Evolutionary conservation across 2,329 filamentous ascomycete species (phyloP).

Genomic region (Calonectria pseudoreteaudii): DNA sequence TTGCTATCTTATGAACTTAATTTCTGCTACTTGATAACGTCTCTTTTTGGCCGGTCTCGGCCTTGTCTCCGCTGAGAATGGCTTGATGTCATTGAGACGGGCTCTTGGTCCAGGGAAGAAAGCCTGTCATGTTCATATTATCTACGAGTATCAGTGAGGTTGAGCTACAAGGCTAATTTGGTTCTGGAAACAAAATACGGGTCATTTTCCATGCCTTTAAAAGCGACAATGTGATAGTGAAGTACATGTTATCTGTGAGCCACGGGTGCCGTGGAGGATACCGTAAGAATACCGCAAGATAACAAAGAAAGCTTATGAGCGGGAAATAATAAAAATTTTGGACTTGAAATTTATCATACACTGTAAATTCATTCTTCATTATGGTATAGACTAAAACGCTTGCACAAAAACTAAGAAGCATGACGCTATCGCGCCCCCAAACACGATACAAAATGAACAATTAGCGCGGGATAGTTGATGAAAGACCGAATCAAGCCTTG

Average conservation of each 20-base stretch:
- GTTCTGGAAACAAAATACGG: no score
- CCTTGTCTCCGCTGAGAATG: background rate
- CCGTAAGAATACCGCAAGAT: background rate
- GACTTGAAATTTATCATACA: background rate
- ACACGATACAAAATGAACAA: background rate
- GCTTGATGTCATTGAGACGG: background rate
- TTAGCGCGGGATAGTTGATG: no score
- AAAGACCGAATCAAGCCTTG: background rate
- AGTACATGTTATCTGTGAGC: no score
- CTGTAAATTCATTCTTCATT: no score
- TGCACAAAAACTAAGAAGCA: background rate
- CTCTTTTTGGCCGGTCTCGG: background rate
- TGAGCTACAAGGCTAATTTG: background rate
- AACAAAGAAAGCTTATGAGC: background rate
- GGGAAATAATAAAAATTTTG: background rate
- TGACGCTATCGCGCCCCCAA: background rate
- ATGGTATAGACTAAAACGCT: background rate
- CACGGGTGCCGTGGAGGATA: no score
- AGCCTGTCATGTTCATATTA: background rate
- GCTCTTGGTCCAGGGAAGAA: background rate
- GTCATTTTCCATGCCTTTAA: no score
- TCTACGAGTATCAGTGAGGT: background rate
- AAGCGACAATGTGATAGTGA: no score
- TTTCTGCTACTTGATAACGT: background rate
- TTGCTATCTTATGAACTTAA: background rate